Evolutionary conservation across 352 stramenopile species (phyloP).

Genomic region (Aphanomyces stellatus): DNA sequence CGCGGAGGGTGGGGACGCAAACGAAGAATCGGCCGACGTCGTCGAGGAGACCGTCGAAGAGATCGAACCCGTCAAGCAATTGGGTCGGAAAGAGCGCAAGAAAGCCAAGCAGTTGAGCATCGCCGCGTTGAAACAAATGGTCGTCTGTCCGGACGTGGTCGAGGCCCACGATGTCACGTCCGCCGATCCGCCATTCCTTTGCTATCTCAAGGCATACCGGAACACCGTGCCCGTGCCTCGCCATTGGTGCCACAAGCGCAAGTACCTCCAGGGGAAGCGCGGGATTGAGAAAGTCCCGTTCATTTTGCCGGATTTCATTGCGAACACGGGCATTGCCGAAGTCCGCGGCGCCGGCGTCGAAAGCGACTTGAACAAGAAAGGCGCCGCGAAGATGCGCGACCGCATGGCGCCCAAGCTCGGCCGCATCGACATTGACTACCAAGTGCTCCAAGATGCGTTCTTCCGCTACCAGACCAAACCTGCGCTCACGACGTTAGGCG

Average conservation of each 20-base stretch:
- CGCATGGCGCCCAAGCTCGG: slow-evolving; percentile 94
- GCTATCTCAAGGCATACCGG: slow-evolving; percentile 93
- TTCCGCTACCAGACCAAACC: slow-evolving; percentile 99
- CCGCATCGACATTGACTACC: slow-evolving; percentile 97
- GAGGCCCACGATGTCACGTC: slow-evolving; percentile 96
- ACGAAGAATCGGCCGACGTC: slow-evolving; percentile 13
- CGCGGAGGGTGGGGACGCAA: slow-evolving; percentile 31
- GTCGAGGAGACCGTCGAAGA: slow-evolving; percentile 25
- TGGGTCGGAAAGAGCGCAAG: slow-evolving; percentile 92
- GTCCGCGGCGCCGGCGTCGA: slow-evolving; percentile 63
- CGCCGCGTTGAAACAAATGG: slow-evolving; percentile 95
- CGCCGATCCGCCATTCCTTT: slow-evolving; percentile 90
- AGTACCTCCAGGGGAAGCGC: slow-evolving; percentile 96
- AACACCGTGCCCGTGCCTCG: slow-evolving; percentile 95
- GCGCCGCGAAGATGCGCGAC: slow-evolving; percentile 89
- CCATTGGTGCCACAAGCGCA: slow-evolving; percentile 97
- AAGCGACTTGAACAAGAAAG: slow-evolving; percentile 86
- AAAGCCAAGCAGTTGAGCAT: slow-evolving; percentile 90
- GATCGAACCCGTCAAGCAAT: slow-evolving; percentile 31
- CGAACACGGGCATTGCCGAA: slow-evolving; percentile 89
- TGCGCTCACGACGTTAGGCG: slow-evolving; percentile 72
- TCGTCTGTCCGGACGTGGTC: slow-evolving; percentile 90
- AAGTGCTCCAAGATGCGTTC: slow-evolving; percentile 97
- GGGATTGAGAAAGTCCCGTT: slow-evolving; percentile 95
- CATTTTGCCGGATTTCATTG: slow-evolving; percentile 96